Evolutionary conservation across 768 basidiomycete species (phyloP), one percentile per base, ranked within the genome.

Genomic region (Tephrocybe sp.): DNA sequence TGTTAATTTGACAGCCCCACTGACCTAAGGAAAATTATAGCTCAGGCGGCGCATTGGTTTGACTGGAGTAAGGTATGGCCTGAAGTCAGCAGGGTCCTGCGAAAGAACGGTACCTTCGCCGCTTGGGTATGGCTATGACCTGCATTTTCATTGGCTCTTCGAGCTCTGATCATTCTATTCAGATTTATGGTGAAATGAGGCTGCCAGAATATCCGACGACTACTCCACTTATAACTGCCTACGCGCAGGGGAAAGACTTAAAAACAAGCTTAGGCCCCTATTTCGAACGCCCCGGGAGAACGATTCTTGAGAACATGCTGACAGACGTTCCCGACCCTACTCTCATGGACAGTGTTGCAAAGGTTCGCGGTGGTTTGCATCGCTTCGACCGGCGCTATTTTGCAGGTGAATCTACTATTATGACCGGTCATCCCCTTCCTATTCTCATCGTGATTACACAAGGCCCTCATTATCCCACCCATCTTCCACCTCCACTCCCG

Each of bases 21-120:
- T n/a, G n/a, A 10, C 15, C 20, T 25, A 12, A 25, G 0, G 28
- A 11, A 30, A 5, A 30, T 30, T 39, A 5, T 43, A 89, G 90
- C 86, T 1, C 90, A 90, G 68, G 83, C 90, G 0, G 81, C 81
- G 2, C 90, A 93, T 62, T 91, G 90, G 89, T 93, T 92, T 60
- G 76, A 91, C 59, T 88, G 84, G 78, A 64, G 68, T 5, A 80
- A 77, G 58, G 73, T 86, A 6, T 93, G 89, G 88, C 79, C 77
- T 3, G 85, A 91, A 65, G 70, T 82, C 0, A 72, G 74, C 10
- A 73, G 86, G 3, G 76, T 87, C 7, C 67, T 92, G 36, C 73
- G 78, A 43, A 74, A 72, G 7, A 76, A 80, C 14, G 90, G 88
- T 2, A 84, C 80, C 1, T 81, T 81, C 10, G 88, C 87, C 4